These are phyloP conservation scores for Cryptococcus jaspeensis DNA, from an alignment of 1,284 basidiomycete genomes.

Conservation along the genomic window DNA sequence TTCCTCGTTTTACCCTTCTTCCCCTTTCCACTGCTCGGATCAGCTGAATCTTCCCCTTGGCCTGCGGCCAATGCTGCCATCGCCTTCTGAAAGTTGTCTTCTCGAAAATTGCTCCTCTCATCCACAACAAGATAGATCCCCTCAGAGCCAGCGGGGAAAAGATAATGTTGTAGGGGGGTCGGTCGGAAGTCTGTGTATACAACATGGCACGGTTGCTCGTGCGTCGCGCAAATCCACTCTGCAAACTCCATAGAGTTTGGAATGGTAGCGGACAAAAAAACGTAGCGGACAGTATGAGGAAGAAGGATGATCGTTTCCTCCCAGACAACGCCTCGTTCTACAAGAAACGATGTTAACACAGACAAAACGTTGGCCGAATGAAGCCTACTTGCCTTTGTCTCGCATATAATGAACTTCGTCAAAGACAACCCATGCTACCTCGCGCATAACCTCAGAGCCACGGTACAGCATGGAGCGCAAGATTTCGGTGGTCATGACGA, in stretches of 20 bases:
- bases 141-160: conserved; percentile 94
- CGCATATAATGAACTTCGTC: conserved; percentile 99
- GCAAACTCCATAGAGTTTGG: conserved; percentile 99
- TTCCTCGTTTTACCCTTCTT: conserved; percentile 87
- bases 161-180: conserved; percentile 95
- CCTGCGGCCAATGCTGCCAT: conserved; percentile 88
- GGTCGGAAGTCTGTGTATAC: conserved; percentile 99
- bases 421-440: conserved; percentile 99
- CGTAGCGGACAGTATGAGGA: conserved; percentile 92
- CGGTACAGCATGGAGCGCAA: conserved; percentile 97
- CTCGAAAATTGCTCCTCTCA: conserved; percentile 92
- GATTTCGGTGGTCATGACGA: conserved; percentile 99
- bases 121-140: conserved; percentile 98
- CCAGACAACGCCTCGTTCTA: conserved; percentile 62
- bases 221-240: conserved; percentile 96
- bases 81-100: conserved; percentile 97
- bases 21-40: conserved; percentile 74
- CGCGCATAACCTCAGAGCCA: conserved; percentile 98
- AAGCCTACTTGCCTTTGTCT: conserved; percentile 63
- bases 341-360: not conserved
- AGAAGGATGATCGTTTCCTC: conserved; percentile 91
- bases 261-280: conserved; percentile 99
- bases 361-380: not conserved
- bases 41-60: conserved; percentile 90
- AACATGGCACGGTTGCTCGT: conserved; percentile 97